Evolutionary conservation across 169 alveolate species (phyloP).

Genomic region (Plasmodium fragile): DNA sequence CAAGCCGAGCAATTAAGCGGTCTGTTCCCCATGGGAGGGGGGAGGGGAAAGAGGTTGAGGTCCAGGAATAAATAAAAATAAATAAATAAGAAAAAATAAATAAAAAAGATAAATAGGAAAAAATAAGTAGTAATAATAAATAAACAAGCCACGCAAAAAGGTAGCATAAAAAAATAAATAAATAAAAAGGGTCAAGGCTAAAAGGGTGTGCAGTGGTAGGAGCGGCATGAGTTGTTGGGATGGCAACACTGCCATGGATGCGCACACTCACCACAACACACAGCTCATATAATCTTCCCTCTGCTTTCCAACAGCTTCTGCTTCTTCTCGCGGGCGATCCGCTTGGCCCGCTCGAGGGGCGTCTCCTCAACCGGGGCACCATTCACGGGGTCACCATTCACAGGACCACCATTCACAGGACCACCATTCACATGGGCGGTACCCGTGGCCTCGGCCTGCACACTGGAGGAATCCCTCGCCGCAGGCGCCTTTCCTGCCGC

Average conservation of each 20-base stretch:
- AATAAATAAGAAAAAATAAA: background rate
- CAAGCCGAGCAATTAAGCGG: background rate
- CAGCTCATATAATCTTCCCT: conserved; percentile 14
- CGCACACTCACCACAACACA: background rate
- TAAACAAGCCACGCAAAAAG: background rate
- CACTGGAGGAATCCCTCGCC: background rate
- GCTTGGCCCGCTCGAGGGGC: conserved; percentile 54
- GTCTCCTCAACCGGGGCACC: conserved; percentile 26
- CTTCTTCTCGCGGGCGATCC: conserved; percentile 64
- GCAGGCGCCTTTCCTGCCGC: background rate
- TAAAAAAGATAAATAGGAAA: background rate
- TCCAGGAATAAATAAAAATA: background rate
- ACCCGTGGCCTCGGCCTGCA: background rate
- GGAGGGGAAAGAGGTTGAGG: background rate
- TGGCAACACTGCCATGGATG: background rate
- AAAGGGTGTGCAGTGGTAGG: background rate
- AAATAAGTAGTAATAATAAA: background rate
- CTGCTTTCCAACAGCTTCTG: conserved; percentile 33
- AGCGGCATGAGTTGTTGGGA: background rate
- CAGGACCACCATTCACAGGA: background rate
- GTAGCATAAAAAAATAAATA: background rate
- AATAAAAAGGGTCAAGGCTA: background rate
- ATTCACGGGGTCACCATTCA: too few species aligned
- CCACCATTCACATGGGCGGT: background rate
- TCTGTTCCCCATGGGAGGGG: background rate